These are phyloP conservation scores for Halteria grandinella DNA, from an alignment of 73 alveolate genomes.

Conservation along the genomic window DNA sequence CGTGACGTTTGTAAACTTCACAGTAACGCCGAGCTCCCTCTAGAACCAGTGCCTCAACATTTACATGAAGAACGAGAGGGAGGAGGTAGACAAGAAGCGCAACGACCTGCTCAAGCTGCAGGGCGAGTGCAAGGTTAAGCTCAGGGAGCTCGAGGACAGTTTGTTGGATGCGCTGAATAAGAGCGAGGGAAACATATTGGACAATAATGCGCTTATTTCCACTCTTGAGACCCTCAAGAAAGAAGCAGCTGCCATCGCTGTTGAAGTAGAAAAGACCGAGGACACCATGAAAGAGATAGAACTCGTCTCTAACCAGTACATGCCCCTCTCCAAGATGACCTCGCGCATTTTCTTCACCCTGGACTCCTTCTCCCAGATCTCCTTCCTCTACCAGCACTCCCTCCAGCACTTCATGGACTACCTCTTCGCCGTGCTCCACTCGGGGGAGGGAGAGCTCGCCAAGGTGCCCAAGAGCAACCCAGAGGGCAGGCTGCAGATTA, in stretches of 20 bases:
- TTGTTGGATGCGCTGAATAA: constrained; percentile 95
- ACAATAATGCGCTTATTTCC: constrained; percentile 94
- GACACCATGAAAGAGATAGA: constrained; percentile 94
- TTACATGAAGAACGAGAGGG: constrained; percentile 96
- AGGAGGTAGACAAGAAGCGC: constrained; percentile 97
- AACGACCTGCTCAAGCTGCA: constrained; percentile 93
- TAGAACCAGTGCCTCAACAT: constrained; percentile 96
- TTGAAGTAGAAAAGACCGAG: constrained; percentile 92
- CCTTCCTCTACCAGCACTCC: constrained; percentile 91
- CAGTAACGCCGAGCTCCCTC: constrained; percentile 97
- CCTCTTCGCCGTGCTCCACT: constrained; percentile 71
- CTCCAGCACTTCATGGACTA: constrained; percentile 89
- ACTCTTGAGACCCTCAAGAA: constrained; percentile 97
- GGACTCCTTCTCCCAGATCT: constrained; percentile 86
- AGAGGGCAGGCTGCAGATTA: constrained; percentile 81
- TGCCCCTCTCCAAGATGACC: constrained; percentile 89
- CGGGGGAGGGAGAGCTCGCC: constrained; percentile 70
- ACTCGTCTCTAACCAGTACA: constrained; percentile 86
- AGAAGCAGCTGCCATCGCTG: constrained; percentile 89
- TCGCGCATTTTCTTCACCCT: constrained; percentile 96
- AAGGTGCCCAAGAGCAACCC: constrained; percentile 74
- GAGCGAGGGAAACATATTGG: constrained; percentile 97
- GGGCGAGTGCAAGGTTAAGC: constrained; percentile 94
- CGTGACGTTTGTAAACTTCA: constrained; percentile 99
- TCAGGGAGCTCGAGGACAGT: constrained; percentile 97